Conservation (phyloP, 2,329 filamentous ascomycete genomes). For the Hypoxylon sp. region DNA sequence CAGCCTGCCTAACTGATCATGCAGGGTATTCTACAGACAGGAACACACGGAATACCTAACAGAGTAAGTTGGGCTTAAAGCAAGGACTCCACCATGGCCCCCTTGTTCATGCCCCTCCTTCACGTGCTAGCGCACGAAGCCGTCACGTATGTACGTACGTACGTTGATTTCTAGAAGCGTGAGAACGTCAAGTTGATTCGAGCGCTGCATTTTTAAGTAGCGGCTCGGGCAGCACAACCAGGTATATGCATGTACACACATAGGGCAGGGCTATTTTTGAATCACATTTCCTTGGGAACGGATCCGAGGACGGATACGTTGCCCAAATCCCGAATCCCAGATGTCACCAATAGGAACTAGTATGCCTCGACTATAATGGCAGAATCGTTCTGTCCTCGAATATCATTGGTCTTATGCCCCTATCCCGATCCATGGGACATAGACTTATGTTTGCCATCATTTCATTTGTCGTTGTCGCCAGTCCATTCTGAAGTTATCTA, state of each 20-base stretch:
- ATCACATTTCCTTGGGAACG: slow-evolving; percentile 5
- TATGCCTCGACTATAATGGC: slow-evolving; percentile 3
- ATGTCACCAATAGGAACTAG: slow-evolving; percentile 13
- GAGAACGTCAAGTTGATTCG: slow-evolving; percentile 12
- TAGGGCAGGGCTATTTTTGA: slow-evolving; percentile 14
- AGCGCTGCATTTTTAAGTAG: no score
- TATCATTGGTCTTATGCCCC: slow-evolving; percentile 3
- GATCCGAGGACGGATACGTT: slow-evolving; percentile 8
- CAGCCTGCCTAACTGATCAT: slow-evolving; percentile 28
- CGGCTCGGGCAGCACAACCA: not conserved
- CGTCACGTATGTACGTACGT: slow-evolving; percentile 2
- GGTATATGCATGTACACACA: slow-evolving; percentile 7
- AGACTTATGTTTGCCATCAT: slow-evolving; percentile 6
- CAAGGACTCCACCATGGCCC: slow-evolving; percentile 27
- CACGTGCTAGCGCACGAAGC: slow-evolving; percentile 29
- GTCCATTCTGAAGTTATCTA: not conserved
- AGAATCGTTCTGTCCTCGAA: not conserved
- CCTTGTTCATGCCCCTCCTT: slow-evolving; percentile 22
- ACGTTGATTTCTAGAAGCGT: slow-evolving; percentile 15
- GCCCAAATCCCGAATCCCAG: slow-evolving; percentile 12
- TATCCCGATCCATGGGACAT: not conserved
- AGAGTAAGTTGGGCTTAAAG: slow-evolving; percentile 30
- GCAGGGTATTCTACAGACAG: no score
- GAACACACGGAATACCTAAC: slow-evolving; percentile 31
- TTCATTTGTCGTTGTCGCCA: not conserved